These are phyloP conservation scores for Umbelopsis vinacea DNA, from an alignment of 192 early-diverging fungal species.

Conservation along the genomic window DNA sequence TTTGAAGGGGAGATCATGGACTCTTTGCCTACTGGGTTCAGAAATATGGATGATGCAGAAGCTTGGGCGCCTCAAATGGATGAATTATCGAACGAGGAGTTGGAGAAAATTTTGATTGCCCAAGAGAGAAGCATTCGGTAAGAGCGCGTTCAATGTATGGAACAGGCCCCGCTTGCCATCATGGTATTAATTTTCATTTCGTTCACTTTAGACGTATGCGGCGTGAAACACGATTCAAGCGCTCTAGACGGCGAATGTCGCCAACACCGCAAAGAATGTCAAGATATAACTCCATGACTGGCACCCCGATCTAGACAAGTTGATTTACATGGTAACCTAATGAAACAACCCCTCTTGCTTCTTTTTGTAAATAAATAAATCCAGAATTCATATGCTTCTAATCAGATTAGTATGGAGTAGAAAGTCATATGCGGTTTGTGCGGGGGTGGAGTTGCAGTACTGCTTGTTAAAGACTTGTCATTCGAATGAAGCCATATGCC, in stretches of 20 bases:
- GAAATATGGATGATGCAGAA: conserved; percentile 52
- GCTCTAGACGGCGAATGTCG: conserved; percentile 29
- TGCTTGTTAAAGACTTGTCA: too few relatives aligned
- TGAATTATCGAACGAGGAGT: conserved; percentile 58
- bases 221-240: conserved; percentile 36
- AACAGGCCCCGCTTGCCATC: background rate
- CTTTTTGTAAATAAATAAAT: background rate
- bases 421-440: too few relatives aligned
- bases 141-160: background rate
- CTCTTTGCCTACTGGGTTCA: conserved; percentile 49
- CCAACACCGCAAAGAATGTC: conserved; percentile 18
- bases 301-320: conserved; percentile 17
- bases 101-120: conserved; percentile 61
- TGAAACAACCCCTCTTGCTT: background rate
- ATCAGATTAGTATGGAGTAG: too few relatives aligned
- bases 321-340: conserved; percentile 1
- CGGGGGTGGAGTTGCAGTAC: too few relatives aligned
- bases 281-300: conserved; percentile 9
- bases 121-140: conserved; percentile 63
- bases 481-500: too few relatives aligned
- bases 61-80: conserved; percentile 60
- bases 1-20: conserved; percentile 40
- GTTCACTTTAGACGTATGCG: conserved; percentile 27
- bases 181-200: background rate
- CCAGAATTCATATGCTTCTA: background rate